These are phyloP conservation scores for Bidens hawaiensis DNA, from an alignment of 140 eudicot genomes.

Conservation along the genomic window DNA sequence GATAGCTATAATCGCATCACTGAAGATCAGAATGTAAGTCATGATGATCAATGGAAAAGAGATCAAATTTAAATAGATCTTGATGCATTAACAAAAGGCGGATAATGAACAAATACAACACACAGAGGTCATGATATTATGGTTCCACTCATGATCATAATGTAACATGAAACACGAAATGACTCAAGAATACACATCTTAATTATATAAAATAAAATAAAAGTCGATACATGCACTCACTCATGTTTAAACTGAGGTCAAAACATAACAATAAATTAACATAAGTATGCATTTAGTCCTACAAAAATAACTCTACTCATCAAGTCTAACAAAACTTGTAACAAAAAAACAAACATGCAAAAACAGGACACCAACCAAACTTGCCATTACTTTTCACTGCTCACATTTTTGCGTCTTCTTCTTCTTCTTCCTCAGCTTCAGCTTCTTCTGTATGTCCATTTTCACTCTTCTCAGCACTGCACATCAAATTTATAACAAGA, in stretches of 20 bases:
- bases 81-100: too few species aligned
- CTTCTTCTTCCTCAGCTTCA: background rate
- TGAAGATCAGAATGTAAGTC: too few species aligned
- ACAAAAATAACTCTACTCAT: background rate
- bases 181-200: background rate
- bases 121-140: background rate
- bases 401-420: background rate
- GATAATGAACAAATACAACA: too few species aligned
- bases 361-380: background rate
- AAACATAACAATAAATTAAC: background rate
- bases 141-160: background rate
- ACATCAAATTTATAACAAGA: background rate
- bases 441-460: background rate
- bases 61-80: too few species aligned
- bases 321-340: too few species aligned
- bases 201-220: background rate
- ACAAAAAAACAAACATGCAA: background rate
- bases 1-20: too few species aligned
- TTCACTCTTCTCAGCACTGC: background rate
- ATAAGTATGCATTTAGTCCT: background rate
- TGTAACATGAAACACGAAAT: background rate
- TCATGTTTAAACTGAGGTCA: background rate
- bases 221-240: background rate
- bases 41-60: too few species aligned
- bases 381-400: background rate